These are phyloP conservation scores for Boletellus emodensis DNA, from an alignment of 768 basidiomycete genomes.

Conservation along the genomic window DNA sequence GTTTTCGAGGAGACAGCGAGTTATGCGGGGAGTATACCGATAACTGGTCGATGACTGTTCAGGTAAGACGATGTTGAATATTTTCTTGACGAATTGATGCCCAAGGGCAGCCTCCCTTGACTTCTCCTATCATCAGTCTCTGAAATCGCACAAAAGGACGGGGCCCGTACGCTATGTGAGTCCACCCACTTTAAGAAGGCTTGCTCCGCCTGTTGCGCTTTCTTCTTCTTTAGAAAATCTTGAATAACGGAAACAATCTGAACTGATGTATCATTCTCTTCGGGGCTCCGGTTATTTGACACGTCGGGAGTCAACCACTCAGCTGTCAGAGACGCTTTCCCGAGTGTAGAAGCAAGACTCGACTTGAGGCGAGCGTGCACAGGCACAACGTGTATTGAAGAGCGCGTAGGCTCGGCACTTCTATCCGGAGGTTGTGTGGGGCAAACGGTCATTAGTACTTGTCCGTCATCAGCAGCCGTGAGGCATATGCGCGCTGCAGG, in stretches of 20 bases:
- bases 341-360: slow-evolving; percentile 61
- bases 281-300: background rate
- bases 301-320: slow-evolving; percentile 40
- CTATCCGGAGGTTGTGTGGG: slow-evolving; percentile 23
- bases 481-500: slow-evolving; percentile 29
- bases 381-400: slow-evolving; percentile 59
- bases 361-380: slow-evolving; percentile 49
- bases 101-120: slow-evolving; percentile 21
- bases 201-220: slow-evolving; percentile 50
- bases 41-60: slow-evolving; percentile 33
- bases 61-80: slow-evolving; percentile 50
- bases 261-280: slow-evolving; percentile 19
- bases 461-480: slow-evolving; percentile 37
- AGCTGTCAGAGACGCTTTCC: slow-evolving; percentile 41
- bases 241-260: slow-evolving; percentile 39
- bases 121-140: slow-evolving; percentile 11
- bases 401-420: slow-evolving; percentile 28
- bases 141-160: background rate
- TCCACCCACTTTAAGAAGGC: slow-evolving; percentile 62
- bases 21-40: slow-evolving; percentile 54
- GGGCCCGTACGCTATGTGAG: slow-evolving; percentile 27
- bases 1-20: slow-evolving; percentile 54
- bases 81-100: slow-evolving; percentile 56
- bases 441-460: slow-evolving; percentile 51
- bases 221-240: slow-evolving; percentile 39